These are phyloP conservation scores for Ustilago loliicola DNA, from an alignment of 1,284 basidiomycete species.

Conservation along the genomic window DNA sequence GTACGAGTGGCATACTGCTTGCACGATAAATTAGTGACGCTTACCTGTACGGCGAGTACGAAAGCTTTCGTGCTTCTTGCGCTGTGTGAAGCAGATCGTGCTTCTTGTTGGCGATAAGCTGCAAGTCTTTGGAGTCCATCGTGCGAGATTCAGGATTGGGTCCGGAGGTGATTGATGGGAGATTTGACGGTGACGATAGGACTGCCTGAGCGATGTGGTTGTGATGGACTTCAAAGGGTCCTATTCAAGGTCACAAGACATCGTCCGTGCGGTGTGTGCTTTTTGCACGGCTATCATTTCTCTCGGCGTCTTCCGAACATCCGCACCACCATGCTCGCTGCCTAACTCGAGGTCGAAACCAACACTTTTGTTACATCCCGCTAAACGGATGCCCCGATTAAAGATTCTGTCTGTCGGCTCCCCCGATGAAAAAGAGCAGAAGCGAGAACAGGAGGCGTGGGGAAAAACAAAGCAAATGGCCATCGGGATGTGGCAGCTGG, in stretches of 20 bases:
- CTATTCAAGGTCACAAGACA: constrained; percentile 29
- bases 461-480: constrained; percentile 1
- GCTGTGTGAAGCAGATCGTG: constrained; percentile 56
- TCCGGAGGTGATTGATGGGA: neutral
- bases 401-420: neutral
- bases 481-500: constrained; percentile 23
- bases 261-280: constrained; percentile 2
- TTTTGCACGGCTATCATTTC: neutral
- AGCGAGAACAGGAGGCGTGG: neutral
- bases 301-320: constrained; percentile 34
- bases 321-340: constrained; percentile 5
- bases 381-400: neutral
- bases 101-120: constrained; percentile 48
- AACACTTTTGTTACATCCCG: constrained; percentile 6
- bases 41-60: constrained; percentile 68
- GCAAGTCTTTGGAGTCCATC: constrained; percentile 45
- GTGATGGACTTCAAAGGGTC: neutral
- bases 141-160: neutral
- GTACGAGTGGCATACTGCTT: neutral
- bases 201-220: neutral
- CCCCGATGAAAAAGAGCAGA: neutral
- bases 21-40: neutral
- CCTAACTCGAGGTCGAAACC: neutral
- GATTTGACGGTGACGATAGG: too few relatives aligned
- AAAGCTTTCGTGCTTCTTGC: constrained; percentile 57